These are phyloP conservation scores for Saturnispora serradocipensis DNA, from an alignment of 805 yeast species.

Conservation along the genomic window DNA sequence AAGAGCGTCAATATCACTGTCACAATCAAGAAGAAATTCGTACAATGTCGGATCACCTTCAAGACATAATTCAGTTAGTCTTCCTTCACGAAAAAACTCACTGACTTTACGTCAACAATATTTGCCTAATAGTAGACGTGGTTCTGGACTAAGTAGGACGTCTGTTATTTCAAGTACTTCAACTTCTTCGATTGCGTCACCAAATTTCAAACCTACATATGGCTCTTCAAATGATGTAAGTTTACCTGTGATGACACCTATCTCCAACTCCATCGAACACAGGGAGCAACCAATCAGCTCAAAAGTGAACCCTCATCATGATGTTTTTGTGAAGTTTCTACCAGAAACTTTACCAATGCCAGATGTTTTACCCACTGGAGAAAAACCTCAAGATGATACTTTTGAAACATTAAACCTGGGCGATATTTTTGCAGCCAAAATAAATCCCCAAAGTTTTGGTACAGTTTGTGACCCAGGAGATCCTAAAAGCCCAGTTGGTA, in stretches of 20 bases:
- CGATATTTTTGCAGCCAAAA: not conserved
- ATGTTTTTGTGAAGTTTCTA: constrained; percentile 19
- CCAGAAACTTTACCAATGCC: constrained; percentile 57
- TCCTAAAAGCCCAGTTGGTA: not conserved
- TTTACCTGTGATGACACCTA: not conserved
- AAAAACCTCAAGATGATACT: not conserved
- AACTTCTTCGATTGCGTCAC: not conserved
- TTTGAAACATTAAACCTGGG: not conserved
- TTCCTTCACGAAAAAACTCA: constrained; percentile 16
- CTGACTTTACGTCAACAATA: constrained; percentile 5
- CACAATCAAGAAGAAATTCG: constrained; percentile 19
- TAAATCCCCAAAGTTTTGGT: not conserved
- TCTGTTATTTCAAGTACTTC: constrained; percentile 5
- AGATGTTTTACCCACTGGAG: constrained; percentile 19
- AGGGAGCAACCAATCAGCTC: not conserved
- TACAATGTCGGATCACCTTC: constrained; percentile 10
- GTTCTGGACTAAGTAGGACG: constrained; percentile 14
- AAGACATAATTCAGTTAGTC: constrained; percentile 7
- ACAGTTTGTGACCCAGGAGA: not conserved
- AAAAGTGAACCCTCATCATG: not conserved
- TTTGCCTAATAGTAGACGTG: constrained; percentile 13
- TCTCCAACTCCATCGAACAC: not conserved
- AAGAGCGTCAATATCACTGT: constrained; percentile 9
- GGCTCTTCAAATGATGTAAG: not conserved
- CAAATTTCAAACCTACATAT: not conserved